phyloP scores from a whole-genome alignment of 441 rosid species.

The Isatis lusitanica region DNA sequence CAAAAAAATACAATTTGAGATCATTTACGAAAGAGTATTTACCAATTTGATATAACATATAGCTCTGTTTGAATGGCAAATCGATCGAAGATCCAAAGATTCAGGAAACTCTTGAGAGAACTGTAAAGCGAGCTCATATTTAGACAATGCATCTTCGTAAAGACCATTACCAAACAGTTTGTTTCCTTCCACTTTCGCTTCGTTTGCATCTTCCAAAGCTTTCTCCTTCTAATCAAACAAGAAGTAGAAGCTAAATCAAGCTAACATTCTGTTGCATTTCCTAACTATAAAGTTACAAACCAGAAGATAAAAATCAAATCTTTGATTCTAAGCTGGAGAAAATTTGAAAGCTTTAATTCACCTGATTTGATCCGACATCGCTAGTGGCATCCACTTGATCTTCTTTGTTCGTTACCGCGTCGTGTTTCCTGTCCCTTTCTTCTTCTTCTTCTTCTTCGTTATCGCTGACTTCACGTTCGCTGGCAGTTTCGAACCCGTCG shows the following conservation, averaged over 20 bases:
- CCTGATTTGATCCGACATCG: constrained; percentile 54
- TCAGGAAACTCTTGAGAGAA: constrained; percentile 45
- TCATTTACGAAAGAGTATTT: constrained; percentile 4
- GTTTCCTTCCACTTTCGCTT: constrained; percentile 82
- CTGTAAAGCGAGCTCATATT: constrained; percentile 67
- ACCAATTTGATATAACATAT: constrained; percentile 76
- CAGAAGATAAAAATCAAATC: neutral
- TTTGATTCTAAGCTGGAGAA: neutral
- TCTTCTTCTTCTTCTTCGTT: constrained; percentile 40
- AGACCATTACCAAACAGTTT: constrained; percentile 57
- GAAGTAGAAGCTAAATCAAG: neutral
- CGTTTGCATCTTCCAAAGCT: constrained; percentile 60
- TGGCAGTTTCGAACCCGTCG: constrained; percentile 88
- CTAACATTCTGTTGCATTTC: neutral
- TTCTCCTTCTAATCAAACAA: constrained; percentile 38
- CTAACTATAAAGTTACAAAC: neutral
- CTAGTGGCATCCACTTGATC: constrained; percentile 7
- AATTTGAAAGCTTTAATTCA: neutral
- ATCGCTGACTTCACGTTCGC: constrained; percentile 66
- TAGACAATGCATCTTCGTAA: constrained; percentile 70
- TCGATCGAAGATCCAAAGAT: constrained; percentile 55
- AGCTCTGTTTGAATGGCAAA: constrained; percentile 76
- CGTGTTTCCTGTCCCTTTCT: constrained; percentile 3
- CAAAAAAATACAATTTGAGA: neutral
- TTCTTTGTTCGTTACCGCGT: neutral